Base-by-base conservation (phyloP, 805 yeast species). In the Wickerhamiella vanderwaltii region DNA sequence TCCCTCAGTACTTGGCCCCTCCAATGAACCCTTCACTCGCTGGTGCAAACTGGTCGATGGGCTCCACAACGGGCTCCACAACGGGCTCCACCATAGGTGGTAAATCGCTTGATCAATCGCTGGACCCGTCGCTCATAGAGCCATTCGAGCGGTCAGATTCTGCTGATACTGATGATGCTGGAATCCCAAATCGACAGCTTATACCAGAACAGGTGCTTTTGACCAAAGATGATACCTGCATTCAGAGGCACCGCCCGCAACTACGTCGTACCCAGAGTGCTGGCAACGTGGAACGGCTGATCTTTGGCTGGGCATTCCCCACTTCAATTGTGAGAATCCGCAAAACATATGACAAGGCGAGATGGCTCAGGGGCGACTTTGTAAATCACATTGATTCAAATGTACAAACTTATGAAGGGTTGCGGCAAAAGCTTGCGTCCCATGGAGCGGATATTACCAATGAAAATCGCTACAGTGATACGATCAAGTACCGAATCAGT, bases 401-500 rank as follows among this genome's bases (percentile, higher is more conserved):
- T 13, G 31, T 29, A 2, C 29, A 41, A 9, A 33, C 39, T n/a
- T 38, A 42, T 6, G 39, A 41, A 6, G 34, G 36, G 34, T 46
- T 48, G 9, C 33, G 22, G 7, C 16, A 41, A 36, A 43, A 16
- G 39, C 51, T 43, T 46, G 45, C 13, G 41, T 43, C 28, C 41
- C 48, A 39, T 43, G 55, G 39, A 35, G 35, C 34, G 40, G 45
- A 34, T 39, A 45, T 41, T 45, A 51, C 42, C 43, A 51, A 44
- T 16, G 46, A 44, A 45, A 46, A 48, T 32, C 44, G 55, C 28
- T 38, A 51, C 43, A 36, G 48, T 46, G 45, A 49, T 28, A 46
- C 43, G 41, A 36, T 56, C 51, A 37, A 50, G 39, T 46, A 53
- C 54, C 48, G 51, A 46, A 35, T 47, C 11, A 38, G 43, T 9